A percentile compares a stretch with the other conserved stretches of the same genome.
phyloP scores from a whole-genome alignment of 352 stramenopile genomes.

The Thalassiosira hispida region DNA sequence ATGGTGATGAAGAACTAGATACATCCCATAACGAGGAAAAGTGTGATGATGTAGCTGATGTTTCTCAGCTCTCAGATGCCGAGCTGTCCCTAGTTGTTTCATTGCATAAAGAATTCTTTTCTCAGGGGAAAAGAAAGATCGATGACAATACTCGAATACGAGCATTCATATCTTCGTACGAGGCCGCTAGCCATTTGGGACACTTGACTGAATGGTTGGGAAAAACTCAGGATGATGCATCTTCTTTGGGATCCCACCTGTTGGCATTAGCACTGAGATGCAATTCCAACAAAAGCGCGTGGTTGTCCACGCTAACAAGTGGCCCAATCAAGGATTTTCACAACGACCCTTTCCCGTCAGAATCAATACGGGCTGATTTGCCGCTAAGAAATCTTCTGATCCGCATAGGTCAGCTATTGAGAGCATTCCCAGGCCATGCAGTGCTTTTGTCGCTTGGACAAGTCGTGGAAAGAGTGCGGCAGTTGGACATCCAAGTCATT shows the following conservation, averaged over 20 bases:
- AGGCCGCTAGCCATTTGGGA: conserved; percentile 57
- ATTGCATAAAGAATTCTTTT: conserved; percentile 72
- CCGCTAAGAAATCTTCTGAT: conserved; percentile 90
- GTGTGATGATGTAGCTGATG: conserved; percentile 19
- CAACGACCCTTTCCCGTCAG: conserved; percentile 88
- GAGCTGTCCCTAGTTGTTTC: conserved; percentile 63
- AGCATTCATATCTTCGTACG: conserved; percentile 70
- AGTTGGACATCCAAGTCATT: conserved; percentile 78
- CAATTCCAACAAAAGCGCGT: conserved; percentile 42
- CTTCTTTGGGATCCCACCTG: conserved; percentile 72
- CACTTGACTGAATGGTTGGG: conserved; percentile 61
- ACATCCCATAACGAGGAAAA: conserved; percentile 16
- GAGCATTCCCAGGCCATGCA: conserved; percentile 95
- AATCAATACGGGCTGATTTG: conserved; percentile 89
- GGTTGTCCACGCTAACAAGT: conserved; percentile 26
- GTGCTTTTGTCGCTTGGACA: conserved; percentile 95
- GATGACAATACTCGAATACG: conserved; percentile 59
- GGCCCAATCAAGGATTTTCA: conserved; percentile 88
- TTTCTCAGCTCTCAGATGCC: conserved; percentile 55
- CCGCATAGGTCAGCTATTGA: conserved; percentile 90
- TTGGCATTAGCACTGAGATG: conserved; percentile 77
- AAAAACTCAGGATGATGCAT: conserved; percentile 40
- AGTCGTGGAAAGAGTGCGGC: conserved; percentile 87
- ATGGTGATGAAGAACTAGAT: conserved; percentile 24
- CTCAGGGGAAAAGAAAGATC: conserved; percentile 15